Evolutionary conservation across 1,139 yeast species (phyloP), one percentile per base, ranked within the genome.

Genomic region (Saccharomyces hybrid): DNA sequence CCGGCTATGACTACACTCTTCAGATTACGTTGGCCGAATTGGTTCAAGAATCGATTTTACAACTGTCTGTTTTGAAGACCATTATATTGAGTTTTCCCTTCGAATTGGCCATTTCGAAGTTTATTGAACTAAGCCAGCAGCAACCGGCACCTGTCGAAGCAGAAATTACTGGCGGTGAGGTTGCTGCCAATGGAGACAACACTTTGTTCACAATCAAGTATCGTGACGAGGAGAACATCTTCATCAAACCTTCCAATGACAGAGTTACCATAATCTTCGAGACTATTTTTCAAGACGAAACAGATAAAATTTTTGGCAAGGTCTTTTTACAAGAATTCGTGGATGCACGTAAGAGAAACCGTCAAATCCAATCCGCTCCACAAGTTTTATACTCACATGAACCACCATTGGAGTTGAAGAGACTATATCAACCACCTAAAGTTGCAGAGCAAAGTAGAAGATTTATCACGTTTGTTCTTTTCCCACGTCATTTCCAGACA

Each of bases 321-420:
- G 97, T 93, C 55, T 93, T 95, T 70, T 75, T 93, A 62, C 99
- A 93, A 73, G 99, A 93, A 74, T 93, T 93, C 72, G 97, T 93
- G 50, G 99, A 88, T 68, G 98, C 99, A 11, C 83, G 99, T 73
- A 85, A 85, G 73, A 81, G 97, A 70, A 86, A 87, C 72, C 83
- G 98, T 70, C 88, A 96, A 13, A 95, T 93, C 57, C 99, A 95
- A 74, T 91, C 95, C 52, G 97, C 99, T 1, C 99, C 99, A 25
- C 99, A 95, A 75, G 99, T 93, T 53, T 80, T 95, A 66, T 91
- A 87, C 69, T 84, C 95, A 13, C 93, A 86, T 66, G 97, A 89
- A 62, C 88, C 97, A n/a, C 99, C 99, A 9, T 78, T 89, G 67
- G 99, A 93, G 71, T 83, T 95, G 51, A 56, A 52, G 42, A 38